Conservation (phyloP, 192 early-diverging fungal genomes). For the Neocallimastix lanati region DNA sequence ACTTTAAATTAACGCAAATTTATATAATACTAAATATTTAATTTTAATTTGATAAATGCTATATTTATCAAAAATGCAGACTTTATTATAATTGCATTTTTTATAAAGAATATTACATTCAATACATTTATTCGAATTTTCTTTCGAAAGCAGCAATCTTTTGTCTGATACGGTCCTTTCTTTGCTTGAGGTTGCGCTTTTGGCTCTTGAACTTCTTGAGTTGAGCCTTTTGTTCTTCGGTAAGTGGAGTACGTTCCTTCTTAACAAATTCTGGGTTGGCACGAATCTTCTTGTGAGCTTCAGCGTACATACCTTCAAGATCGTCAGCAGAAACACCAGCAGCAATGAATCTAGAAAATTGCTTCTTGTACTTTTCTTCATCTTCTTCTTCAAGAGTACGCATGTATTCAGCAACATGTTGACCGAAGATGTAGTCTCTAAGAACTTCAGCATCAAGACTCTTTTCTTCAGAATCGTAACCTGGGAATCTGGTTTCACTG, state of each 20-base stretch:
- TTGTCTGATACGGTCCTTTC: constrained; percentile 70
- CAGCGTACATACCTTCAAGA: constrained; percentile 85
- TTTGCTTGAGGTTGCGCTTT: constrained; percentile 72
- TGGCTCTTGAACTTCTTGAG: constrained; percentile 60
- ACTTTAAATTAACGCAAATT: too few species aligned
- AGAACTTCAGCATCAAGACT: constrained; percentile 78
- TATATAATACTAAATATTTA: too few species aligned
- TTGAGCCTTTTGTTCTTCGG: constrained; percentile 43
- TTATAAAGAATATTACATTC: neutral
- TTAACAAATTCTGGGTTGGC: constrained; percentile 53
- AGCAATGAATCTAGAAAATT: constrained; percentile 86
- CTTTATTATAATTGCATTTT: neutral
- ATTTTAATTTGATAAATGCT: neutral
- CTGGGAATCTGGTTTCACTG: constrained; percentile 91
- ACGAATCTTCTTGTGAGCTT: constrained; percentile 87
- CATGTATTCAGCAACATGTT: constrained; percentile 97
- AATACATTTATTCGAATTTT: neutral
- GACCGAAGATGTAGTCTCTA: constrained; percentile 92
- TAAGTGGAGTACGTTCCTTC: constrained; percentile 25
- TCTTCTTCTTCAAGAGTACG: constrained; percentile 94
- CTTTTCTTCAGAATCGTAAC: constrained; percentile 76
- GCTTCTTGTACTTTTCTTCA: constrained; percentile 89
- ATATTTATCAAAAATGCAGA: neutral
- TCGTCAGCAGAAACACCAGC: constrained; percentile 69
- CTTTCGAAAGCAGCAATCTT: constrained; percentile 21